These are phyloP conservation scores for Jaapia argillacea DNA, from an alignment of 768 basidiomycete genomes.

Conservation along the genomic window DNA sequence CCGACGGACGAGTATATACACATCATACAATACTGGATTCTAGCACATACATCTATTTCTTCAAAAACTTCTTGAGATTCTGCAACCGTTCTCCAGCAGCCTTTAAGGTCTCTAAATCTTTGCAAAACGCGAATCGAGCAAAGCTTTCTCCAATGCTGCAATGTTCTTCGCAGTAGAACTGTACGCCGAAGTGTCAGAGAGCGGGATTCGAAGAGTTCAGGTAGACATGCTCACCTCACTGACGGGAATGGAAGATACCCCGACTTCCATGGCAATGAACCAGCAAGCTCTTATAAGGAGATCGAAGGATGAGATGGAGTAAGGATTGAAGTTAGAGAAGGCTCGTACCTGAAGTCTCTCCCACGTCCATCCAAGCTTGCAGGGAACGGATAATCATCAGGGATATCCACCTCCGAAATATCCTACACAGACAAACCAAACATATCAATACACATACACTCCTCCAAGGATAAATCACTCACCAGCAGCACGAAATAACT, in stretches of 20 bases:
- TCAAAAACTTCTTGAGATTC: constrained; percentile 57
- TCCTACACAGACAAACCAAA: constrained; percentile 36
- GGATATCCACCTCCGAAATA: constrained; percentile 67
- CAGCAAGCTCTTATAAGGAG: constrained; percentile 63
- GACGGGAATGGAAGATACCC: constrained; percentile 89
- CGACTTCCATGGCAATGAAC: constrained; percentile 87
- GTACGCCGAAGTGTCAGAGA: constrained; percentile 2
- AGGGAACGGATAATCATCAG: constrained; percentile 81
- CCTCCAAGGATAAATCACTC: constrained; percentile 13
- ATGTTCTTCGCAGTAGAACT: constrained; percentile 94
- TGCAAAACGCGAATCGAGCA: constrained; percentile 91
- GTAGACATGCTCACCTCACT: constrained; percentile 56
- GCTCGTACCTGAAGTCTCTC: constrained; percentile 69
- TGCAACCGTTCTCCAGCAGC: constrained; percentile 78
- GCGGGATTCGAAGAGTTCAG: not conserved
- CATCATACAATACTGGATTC: not conserved
- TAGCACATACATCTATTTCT: constrained; percentile 8
- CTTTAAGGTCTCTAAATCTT: constrained; percentile 78
- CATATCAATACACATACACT: not conserved
- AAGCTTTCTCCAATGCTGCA: constrained; percentile 78
- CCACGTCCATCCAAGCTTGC: constrained; percentile 66
- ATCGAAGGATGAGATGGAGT: constrained; percentile 1
- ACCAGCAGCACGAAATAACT: constrained; percentile 87
- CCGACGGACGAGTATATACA: not conserved
- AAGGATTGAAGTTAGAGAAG: no score